These are phyloP conservation scores for Macadamia integrifolia DNA, from an alignment of 164 flowering plant species.

Conservation along the genomic window DNA sequence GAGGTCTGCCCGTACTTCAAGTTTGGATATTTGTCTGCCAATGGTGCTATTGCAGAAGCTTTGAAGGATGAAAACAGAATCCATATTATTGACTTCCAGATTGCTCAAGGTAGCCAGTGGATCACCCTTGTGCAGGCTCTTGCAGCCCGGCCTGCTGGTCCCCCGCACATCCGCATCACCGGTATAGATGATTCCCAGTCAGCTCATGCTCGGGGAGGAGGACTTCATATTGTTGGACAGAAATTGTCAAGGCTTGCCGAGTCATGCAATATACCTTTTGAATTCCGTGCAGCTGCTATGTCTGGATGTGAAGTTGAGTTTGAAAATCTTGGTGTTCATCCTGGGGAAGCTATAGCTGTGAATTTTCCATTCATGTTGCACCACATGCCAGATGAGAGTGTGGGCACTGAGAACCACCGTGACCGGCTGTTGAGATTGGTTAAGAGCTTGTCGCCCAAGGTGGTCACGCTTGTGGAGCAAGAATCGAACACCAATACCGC, in stretches of 20 bases:
- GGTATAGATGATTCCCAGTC: slow-evolving; percentile 44
- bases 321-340: slow-evolving; percentile 24
- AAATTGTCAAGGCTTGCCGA: slow-evolving; percentile 34
- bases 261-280: slow-evolving; percentile 44
- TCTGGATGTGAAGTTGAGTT: slow-evolving; percentile 30
- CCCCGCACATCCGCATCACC: slow-evolving; percentile 53
- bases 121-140: slow-evolving; percentile 44
- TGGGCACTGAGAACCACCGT: slow-evolving; percentile 39
- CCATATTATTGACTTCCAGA: slow-evolving; percentile 53
- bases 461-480: slow-evolving; percentile 58
- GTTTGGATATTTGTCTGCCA: slow-evolving; percentile 57
- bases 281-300: slow-evolving; percentile 37
- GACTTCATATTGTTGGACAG: slow-evolving; percentile 31
- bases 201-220: slow-evolving; percentile 47
- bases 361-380: slow-evolving; percentile 54
- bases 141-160: slow-evolving; percentile 51
- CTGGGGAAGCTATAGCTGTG: slow-evolving; percentile 49
- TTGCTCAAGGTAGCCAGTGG: slow-evolving; percentile 54
- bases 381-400: slow-evolving; percentile 55
- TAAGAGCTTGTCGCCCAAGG: slow-evolving; percentile 44
- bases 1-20: slow-evolving; percentile 60
- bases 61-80: slow-evolving; percentile 45
- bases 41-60: slow-evolving; percentile 67
- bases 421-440: slow-evolving; percentile 45
- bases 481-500: slow-evolving; percentile 55